Percentiles rank a stretch among this genome's conserved stretches.
These are phyloP conservation scores for Pseudoneurospora amorphoporcata DNA, from an alignment of 495 filamentous ascomycete genomes.

Conservation along the genomic window DNA sequence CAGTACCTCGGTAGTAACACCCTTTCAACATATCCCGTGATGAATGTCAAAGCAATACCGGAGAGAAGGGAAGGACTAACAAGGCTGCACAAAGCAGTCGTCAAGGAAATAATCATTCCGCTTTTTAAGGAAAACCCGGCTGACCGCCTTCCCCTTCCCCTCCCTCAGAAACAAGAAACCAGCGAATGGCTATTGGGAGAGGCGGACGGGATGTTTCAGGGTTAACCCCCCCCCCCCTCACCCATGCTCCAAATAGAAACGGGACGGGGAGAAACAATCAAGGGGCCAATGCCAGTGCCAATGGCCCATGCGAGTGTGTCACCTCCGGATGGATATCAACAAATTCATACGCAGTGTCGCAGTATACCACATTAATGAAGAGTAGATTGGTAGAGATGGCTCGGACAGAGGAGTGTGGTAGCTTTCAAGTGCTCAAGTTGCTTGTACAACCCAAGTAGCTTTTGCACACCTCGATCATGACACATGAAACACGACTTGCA, in stretches of 20 bases:
- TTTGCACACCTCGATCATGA: not conserved
- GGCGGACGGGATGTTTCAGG: not conserved
- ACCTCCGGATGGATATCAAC: not conserved
- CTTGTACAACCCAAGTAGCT: not conserved
- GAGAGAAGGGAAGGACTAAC: not conserved
- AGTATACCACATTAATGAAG: not conserved
- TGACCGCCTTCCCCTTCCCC: not conserved
- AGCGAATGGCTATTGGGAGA: not conserved
- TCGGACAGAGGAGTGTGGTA: not conserved
- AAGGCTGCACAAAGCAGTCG: not conserved
- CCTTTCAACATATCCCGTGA: not conserved
- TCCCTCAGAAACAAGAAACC: not conserved
- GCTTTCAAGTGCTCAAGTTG: not conserved
- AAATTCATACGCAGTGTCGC: not conserved
- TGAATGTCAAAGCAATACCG: not conserved
- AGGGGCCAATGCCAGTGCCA: not conserved
- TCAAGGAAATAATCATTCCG: not conserved
- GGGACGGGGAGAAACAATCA: not conserved
- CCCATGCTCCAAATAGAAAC: not conserved
- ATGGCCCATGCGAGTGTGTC: not conserved
- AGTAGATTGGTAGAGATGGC: not conserved
- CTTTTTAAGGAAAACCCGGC: not conserved
- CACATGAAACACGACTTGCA: not conserved
- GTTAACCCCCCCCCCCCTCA: not conserved
- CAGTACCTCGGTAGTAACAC: not conserved